Evolutionary conservation across 2,329 filamentous ascomycete genomes (phyloP).

Genomic region (Aspergillus nomiae): DNA sequence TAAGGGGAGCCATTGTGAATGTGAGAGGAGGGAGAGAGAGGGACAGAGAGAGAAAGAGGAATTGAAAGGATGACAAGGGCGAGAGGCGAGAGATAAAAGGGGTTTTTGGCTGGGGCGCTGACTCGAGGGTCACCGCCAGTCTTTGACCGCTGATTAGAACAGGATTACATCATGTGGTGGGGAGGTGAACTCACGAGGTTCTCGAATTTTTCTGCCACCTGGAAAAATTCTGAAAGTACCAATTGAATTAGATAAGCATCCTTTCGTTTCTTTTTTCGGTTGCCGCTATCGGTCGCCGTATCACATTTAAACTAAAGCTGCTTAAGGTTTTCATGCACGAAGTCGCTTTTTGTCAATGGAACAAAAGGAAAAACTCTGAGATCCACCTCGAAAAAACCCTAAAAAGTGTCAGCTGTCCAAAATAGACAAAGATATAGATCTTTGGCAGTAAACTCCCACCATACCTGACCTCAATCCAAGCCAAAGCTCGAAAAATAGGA

Average conservation of each 20-base stretch:
- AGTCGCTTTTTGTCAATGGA: not conserved
- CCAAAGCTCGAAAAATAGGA: not conserved
- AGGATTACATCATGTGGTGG: constrained; percentile 5
- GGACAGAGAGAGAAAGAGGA: not conserved
- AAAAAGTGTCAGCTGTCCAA: not conserved
- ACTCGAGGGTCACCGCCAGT: constrained; percentile 20
- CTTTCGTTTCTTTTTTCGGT: not conserved
- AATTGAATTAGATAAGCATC: not conserved
- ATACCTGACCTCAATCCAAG: not conserved
- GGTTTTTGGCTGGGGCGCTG: not conserved
- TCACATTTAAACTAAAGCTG: not conserved
- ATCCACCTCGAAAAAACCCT: not conserved
- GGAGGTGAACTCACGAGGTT: not conserved
- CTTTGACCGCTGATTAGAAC: constrained; percentile 15
- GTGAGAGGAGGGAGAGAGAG: not conserved
- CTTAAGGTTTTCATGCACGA: not conserved
- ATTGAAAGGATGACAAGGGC: not conserved
- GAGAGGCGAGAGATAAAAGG: not conserved
- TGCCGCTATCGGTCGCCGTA: not conserved
- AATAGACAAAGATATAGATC: not conserved
- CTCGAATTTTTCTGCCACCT: not conserved
- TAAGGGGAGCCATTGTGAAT: constrained; percentile 36
- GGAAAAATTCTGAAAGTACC: not conserved
- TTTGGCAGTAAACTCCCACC: not conserved
- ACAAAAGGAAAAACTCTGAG: not conserved